A percentile compares a stretch with the other conserved stretches of the same genome.
These are phyloP conservation scores for Pyricularia sp. DNA, from an alignment of 2,329 filamentous ascomycete genomes.

Conservation along the genomic window DNA sequence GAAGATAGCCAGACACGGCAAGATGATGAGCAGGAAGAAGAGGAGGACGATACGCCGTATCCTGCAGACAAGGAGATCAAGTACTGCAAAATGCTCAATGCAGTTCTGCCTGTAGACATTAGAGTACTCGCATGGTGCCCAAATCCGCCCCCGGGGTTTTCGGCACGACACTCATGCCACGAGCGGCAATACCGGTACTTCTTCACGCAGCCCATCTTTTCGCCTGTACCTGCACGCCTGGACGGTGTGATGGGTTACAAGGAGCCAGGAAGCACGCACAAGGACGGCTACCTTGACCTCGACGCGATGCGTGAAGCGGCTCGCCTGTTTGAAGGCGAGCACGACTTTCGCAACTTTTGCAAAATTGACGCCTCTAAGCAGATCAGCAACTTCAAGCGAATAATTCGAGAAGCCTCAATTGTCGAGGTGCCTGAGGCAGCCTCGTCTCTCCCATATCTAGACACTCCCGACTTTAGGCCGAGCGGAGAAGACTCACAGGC, in stretches of 20 bases:
- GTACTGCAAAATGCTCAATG: conserved; percentile 78
- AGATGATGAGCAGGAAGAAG: conserved; percentile 5
- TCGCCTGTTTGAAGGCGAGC: conserved; percentile 66
- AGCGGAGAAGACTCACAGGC: conserved; percentile 11
- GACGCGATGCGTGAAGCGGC: conserved; percentile 78
- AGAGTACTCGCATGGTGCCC: conserved; percentile 91
- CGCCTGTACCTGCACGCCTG: conserved; percentile 50
- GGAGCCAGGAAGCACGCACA: conserved; percentile 17
- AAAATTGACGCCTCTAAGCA: conserved; percentile 88
- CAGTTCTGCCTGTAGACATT: conserved; percentile 81
- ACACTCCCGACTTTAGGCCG: conserved; percentile 32
- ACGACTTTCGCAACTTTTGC: conserved; percentile 97
- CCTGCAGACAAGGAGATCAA: conserved; percentile 71
- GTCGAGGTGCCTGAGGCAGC: conserved; percentile 52
- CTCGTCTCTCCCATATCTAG: conserved; percentile 47
- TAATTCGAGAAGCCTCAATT: conserved; percentile 73
- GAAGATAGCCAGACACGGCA: not conserved
- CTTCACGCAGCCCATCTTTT: conserved; percentile 88
- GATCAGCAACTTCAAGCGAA: conserved; percentile 71
- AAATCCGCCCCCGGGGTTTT: conserved; percentile 67
- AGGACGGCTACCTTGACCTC: conserved; percentile 78
- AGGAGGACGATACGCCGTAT: conserved; percentile 33
- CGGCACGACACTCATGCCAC: conserved; percentile 84
- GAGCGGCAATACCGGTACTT: conserved; percentile 94
- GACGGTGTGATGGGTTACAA: conserved; percentile 20